Base-by-base conservation (phyloP, 148 eudicot genomes). In the Persicaria tinctoria region DNA sequence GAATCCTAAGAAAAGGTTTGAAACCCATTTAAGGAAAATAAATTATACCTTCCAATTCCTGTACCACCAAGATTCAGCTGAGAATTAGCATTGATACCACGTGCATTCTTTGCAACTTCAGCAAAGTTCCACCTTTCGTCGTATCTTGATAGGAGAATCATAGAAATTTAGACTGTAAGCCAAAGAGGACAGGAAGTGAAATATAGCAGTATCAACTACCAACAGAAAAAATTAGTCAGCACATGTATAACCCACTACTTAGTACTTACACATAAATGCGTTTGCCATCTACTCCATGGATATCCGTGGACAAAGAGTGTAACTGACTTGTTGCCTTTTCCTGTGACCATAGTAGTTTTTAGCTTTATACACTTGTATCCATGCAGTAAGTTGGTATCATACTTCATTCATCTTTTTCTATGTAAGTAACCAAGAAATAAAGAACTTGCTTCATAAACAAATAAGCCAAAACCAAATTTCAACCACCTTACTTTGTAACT, bases 71-170 rank as follows among this genome's bases (percentile, higher is more conserved):
- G 83, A 85, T 95, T 92, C 74, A 89, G 80, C 78, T 95, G 99
- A 72, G 96, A 89, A 44, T 96, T 93, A 85, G 97, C 96, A 85
- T 95, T 95, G 48, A 90, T 76, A 64, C 98, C 99, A 46, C 97
- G 96, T 49, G 85, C 94, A 82, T 89, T 92, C 27, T 89, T 88
- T 76, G 91, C 93, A 77, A 95, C 96, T 83, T 95, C 99, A 47
- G 93, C 97, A 68, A 95, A 92, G 86, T 90, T 89, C 97, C 99
- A 95, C 72, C 99, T 97, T 90, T 92, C 97, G 69, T 96, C 99
- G 80, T 95, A 95, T 82, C 99, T 93, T 69, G 60, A 81, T 74
- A 82, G 54, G 51, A 62, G 23, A 23, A 51, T 38, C 48, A 60
- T 50, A 56, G 27, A n/a, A 50, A 8, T 18, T 14, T 49, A 27